phyloP scores from a whole-genome alignment of 2,329 filamentous ascomycete genomes.

The Leptographium radiaticola region DNA sequence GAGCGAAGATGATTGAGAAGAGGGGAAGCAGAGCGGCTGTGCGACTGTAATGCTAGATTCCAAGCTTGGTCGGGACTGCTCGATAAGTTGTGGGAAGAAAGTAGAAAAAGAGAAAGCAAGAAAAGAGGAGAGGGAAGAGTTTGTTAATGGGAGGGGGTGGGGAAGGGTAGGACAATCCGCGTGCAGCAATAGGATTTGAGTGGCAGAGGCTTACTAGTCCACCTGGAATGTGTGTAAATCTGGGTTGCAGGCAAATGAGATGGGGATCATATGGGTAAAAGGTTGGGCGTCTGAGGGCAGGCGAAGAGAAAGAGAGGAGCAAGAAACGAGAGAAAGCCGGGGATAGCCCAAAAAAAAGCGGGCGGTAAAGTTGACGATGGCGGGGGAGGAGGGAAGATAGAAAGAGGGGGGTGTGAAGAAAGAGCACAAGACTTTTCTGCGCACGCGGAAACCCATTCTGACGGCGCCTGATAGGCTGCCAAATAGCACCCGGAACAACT shows the following conservation, averaged over 20 bases:
- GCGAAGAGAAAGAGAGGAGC: neutral
- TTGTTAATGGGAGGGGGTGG: conserved; percentile 10
- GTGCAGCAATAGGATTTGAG: neutral
- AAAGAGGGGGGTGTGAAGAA: conserved; percentile 1
- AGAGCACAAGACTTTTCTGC: neutral
- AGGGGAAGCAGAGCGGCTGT: neutral
- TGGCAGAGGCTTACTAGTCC: conserved; percentile 2
- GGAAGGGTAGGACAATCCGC: neutral
- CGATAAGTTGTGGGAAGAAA: neutral
- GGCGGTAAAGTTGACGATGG: conserved; percentile 8
- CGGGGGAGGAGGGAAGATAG: conserved; percentile 4
- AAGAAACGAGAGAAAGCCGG: neutral
- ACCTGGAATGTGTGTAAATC: neutral
- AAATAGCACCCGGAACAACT: neutral
- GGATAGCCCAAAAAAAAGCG: conserved; percentile 6
- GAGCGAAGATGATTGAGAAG: neutral
- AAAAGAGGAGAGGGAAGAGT: neutral
- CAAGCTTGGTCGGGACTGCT: neutral
- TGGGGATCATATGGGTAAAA: neutral
- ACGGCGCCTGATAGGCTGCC: conserved; percentile 5
- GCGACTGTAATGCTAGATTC: neutral
- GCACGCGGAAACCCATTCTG: conserved; percentile 2
- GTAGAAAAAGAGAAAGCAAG: neutral
- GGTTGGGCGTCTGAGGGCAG: neutral
- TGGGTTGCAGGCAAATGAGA: neutral